Evolutionary conservation across 2,329 filamentous ascomycete species (phyloP).

Genomic region (Incumbomyces lentus): DNA sequence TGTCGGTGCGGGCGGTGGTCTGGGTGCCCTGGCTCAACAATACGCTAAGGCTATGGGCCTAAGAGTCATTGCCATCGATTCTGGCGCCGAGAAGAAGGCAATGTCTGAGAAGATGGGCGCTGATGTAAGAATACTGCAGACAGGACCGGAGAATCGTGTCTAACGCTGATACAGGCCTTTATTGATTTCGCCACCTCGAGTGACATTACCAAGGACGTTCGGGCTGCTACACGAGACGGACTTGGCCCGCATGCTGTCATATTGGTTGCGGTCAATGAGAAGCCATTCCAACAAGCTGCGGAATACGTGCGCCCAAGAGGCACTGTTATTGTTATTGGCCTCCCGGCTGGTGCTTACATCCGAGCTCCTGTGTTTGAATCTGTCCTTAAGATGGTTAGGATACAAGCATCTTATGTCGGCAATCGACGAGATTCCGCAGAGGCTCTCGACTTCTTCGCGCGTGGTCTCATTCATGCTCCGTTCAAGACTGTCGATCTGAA

Average conservation of each 20-base stretch:
- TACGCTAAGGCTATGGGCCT: slow-evolving; percentile 89
- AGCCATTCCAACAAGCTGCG: slow-evolving; percentile 89
- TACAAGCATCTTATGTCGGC: slow-evolving; percentile 88
- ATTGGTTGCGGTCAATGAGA: slow-evolving; percentile 75
- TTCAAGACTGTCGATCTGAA: slow-evolving; percentile 76
- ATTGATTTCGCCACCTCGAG: slow-evolving; percentile 70
- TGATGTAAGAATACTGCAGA: slow-evolving; percentile 24
- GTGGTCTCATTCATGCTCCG: slow-evolving; percentile 75
- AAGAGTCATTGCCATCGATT: slow-evolving; percentile 69
- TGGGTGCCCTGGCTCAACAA: slow-evolving; percentile 70
- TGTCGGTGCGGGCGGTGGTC: slow-evolving; percentile 74
- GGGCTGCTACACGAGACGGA: slow-evolving; percentile 66
- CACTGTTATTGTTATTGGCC: slow-evolving; percentile 76
- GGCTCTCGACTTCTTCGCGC: slow-evolving; percentile 78
- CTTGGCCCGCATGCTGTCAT: slow-evolving; percentile 80
- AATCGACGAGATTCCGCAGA: slow-evolving; percentile 81
- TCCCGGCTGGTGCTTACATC: slow-evolving; percentile 70
- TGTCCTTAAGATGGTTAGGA: slow-evolving; percentile 80
- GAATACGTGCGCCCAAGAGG: slow-evolving; percentile 77
- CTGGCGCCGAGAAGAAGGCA: slow-evolving; percentile 66
- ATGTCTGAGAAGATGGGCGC: slow-evolving; percentile 61
- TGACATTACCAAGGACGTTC: slow-evolving; percentile 75
- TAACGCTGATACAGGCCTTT: slow-evolving; percentile 39
- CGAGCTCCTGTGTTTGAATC: slow-evolving; percentile 80
- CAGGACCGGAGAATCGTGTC: neutral